Evolutionary conservation across 208 protist genomes (phyloP).

Genomic region (Blechomonas ayalai): DNA sequence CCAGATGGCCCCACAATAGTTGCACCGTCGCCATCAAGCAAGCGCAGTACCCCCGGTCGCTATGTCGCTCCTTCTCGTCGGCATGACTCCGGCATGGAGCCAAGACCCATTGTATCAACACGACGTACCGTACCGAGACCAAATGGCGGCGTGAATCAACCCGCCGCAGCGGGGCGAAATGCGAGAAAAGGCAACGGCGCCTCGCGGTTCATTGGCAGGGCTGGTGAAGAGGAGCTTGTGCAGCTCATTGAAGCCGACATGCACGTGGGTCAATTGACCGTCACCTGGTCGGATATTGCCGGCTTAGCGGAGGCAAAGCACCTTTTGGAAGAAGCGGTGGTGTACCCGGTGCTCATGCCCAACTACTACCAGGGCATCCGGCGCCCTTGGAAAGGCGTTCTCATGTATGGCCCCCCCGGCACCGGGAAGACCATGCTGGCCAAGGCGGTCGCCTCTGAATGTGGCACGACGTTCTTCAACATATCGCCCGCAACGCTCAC

Average conservation of each 20-base stretch:
- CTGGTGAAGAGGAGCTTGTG: conserved; percentile 78
- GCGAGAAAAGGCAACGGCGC: not conserved
- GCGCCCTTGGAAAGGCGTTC: conserved; percentile 87
- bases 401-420: conserved; percentile 90
- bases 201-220: conserved; percentile 45
- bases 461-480: conserved; percentile 93
- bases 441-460: conserved; percentile 89
- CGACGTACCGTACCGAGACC: conserved; percentile 2
- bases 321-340: conserved; percentile 88
- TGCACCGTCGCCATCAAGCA: not conserved
- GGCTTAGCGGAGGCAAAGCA: conserved; percentile 89
- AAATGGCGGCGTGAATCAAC: too few relatives aligned
- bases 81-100: not conserved
- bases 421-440: conserved; percentile 93
- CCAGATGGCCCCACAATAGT: conserved; percentile 14
- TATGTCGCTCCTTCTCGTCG: not conserved
- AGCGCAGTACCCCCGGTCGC: not conserved
- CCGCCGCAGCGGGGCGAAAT: not conserved
- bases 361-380: conserved; percentile 91
- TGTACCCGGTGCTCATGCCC: conserved; percentile 89
- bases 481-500: conserved; percentile 89
- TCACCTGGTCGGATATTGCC: conserved; percentile 87
- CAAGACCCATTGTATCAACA: too few relatives aligned
- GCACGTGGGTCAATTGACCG: conserved; percentile 49
- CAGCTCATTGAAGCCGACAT: conserved; percentile 83